Percentiles rank a stretch among this genome's conserved stretches.
phyloP scores from a whole-genome alignment of 176 grass and related monocot genomes.

The Triticum dicoccoides region DNA sequence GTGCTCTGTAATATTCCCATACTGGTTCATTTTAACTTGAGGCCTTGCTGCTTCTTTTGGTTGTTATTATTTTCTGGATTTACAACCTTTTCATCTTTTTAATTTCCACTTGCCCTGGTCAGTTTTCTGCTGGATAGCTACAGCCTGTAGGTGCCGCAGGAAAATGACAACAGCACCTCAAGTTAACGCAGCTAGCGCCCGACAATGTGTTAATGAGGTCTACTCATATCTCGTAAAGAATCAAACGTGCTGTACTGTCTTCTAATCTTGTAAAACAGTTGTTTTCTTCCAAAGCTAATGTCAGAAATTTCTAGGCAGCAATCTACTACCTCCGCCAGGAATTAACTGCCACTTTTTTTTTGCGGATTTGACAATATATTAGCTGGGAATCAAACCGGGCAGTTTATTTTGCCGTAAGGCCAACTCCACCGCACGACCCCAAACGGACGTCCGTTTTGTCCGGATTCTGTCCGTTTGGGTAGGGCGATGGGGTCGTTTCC shows the following conservation, averaged over 20 bases:
- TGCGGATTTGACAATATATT: too few relatives aligned
- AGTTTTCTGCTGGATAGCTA: conserved; percentile 32
- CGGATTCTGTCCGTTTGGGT: too few relatives aligned
- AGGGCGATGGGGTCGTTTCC: too few relatives aligned
- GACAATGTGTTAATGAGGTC: conserved; percentile 30
- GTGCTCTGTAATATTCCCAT: conserved; percentile 41
- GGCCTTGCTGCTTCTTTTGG: not conserved
- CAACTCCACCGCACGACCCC: too few relatives aligned
- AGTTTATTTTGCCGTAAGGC: too few relatives aligned
- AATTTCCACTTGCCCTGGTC: not conserved
- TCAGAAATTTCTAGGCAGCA: not conserved
- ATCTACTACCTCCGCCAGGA: not conserved
- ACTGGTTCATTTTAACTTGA: conserved; percentile 21
- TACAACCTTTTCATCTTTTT: not conserved
- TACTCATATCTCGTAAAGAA: conserved; percentile 33
- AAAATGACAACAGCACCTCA: conserved; percentile 29
- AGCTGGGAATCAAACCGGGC: too few relatives aligned
- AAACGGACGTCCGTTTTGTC: too few relatives aligned
- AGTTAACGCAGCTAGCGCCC: not conserved
- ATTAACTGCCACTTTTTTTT: too few relatives aligned
- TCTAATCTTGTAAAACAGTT: not conserved
- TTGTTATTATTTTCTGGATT: not conserved
- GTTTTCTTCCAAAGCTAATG: not conserved
- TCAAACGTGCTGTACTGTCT: conserved; percentile 30
- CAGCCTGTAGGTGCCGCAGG: conserved; percentile 18